These are phyloP conservation scores for Kazachstania sp. DNA, from an alignment of 1,139 yeast species.

Conservation along the genomic window DNA sequence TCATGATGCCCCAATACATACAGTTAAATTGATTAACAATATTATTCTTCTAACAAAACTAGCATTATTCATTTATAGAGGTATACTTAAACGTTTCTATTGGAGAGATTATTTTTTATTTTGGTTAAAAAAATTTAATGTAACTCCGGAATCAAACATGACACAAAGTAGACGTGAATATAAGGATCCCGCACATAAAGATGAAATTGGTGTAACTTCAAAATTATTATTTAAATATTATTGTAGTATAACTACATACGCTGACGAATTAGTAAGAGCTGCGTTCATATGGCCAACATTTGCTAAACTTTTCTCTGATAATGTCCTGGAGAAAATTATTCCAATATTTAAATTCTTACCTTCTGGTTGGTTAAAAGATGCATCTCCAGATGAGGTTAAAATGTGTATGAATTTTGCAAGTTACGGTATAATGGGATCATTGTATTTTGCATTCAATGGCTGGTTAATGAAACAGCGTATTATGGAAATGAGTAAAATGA, in stretches of 20 bases:
- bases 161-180: neutral
- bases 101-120: neutral
- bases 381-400: conserved; percentile 3
- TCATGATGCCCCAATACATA: neutral
- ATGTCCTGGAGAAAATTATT: neutral
- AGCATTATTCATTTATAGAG: neutral
- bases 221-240: neutral
- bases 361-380: neutral
- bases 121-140: neutral
- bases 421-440: neutral
- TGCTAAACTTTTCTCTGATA: neutral
- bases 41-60: conserved; percentile 1
- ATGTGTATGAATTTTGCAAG: conserved; percentile 4
- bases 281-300: conserved; percentile 2
- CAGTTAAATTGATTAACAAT: neutral
- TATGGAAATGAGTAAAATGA: neutral
- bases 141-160: neutral
- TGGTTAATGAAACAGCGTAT: neutral
- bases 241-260: neutral
- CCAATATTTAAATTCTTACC: neutral
- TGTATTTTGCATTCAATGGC: neutral
- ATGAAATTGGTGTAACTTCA: neutral
- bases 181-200: neutral
- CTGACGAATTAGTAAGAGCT: conserved; percentile 3
- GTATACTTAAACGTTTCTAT: neutral